Evolutionary conservation across 441 rosid genomes (phyloP).

Genomic region (Pelargonium myrrhifolium): DNA sequence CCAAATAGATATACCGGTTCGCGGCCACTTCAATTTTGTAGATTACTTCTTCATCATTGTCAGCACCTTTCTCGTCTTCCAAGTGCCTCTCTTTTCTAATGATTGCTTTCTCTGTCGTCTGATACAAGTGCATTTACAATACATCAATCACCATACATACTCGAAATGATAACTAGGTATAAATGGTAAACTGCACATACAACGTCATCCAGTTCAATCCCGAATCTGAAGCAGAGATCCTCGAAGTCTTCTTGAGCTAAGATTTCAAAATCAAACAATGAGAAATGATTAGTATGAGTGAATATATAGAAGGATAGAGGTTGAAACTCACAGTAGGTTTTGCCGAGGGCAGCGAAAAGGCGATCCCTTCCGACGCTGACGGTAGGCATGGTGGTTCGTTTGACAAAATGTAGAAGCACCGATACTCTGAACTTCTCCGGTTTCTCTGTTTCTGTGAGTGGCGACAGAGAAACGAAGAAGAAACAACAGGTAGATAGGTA

Average conservation of each 20-base stretch:
- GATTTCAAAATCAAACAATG: slow-evolving; percentile 3
- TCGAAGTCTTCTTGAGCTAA: slow-evolving; percentile 70
- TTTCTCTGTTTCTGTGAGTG: too few relatives aligned
- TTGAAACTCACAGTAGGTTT: slow-evolving; percentile 42
- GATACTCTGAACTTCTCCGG: too few relatives aligned
- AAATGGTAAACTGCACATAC: slow-evolving; percentile 31
- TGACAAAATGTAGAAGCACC: background rate
- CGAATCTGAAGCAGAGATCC: slow-evolving; percentile 80
- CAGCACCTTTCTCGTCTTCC: slow-evolving; percentile 46
- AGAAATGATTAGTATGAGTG: background rate
- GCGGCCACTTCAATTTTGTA: slow-evolving; percentile 91
- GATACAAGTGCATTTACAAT: background rate
- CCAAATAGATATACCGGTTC: slow-evolving; percentile 42
- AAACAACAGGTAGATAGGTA: too few relatives aligned
- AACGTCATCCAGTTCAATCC: slow-evolving; percentile 94
- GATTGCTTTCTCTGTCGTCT: slow-evolving; percentile 89
- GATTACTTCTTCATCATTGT: slow-evolving; percentile 57
- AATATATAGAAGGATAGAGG: background rate
- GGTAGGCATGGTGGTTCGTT: slow-evolving; percentile 52
- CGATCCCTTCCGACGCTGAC: slow-evolving; percentile 80
- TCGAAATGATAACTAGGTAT: background rate
- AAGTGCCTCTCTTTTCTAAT: slow-evolving; percentile 79
- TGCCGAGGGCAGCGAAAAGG: slow-evolving; percentile 58
- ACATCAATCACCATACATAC: background rate
- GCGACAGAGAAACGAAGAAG: too few relatives aligned